Percentiles rank a stretch among this genome's conserved stretches.
Evolutionary conservation across 768 basidiomycete genomes (phyloP).

Genomic region (Kwoniella sp.): DNA sequence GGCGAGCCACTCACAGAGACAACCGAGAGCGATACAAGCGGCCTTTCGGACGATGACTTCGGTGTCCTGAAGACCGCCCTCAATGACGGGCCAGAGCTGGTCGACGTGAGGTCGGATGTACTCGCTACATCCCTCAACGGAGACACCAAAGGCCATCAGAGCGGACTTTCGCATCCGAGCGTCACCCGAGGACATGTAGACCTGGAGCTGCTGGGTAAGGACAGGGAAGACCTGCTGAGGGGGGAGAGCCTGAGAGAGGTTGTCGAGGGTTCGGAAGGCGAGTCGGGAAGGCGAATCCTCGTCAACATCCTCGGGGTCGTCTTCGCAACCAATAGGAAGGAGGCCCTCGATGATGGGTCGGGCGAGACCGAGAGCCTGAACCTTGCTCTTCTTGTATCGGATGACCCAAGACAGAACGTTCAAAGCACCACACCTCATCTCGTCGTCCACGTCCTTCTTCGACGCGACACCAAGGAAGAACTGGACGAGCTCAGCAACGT

Average conservation of each 20-base stretch:
- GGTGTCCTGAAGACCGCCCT: slow-evolving; percentile 75
- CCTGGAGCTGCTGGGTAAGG: slow-evolving; percentile 72
- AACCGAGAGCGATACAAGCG: slow-evolving; percentile 90
- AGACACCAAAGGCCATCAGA: slow-evolving; percentile 89
- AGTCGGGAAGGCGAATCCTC: slow-evolving; percentile 84
- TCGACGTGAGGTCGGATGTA: slow-evolving; percentile 89
- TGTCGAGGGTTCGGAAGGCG: slow-evolving; percentile 89
- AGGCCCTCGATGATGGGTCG: slow-evolving; percentile 80
- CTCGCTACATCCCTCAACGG: slow-evolving; percentile 96
- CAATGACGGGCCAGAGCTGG: slow-evolving; percentile 90
- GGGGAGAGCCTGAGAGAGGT: slow-evolving; percentile 83
- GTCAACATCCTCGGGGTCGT: slow-evolving; percentile 86
- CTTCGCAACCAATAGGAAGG: slow-evolving; percentile 89
- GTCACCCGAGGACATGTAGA: slow-evolving; percentile 78
- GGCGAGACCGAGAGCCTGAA: slow-evolving; percentile 79
- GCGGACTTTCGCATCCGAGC: slow-evolving; percentile 79
- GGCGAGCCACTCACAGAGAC: slow-evolving; percentile 94
- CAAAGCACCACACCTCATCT: slow-evolving; percentile 80
- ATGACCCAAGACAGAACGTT: slow-evolving; percentile 96
- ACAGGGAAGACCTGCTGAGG: slow-evolving; percentile 94
- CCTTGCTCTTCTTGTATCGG: slow-evolving; percentile 96
- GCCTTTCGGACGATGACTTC: slow-evolving; percentile 88
- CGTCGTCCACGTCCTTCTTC: slow-evolving; percentile 68
- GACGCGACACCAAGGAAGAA: slow-evolving; percentile 82
- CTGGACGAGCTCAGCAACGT: slow-evolving; percentile 77